A percentile compares a stretch with the other conserved stretches of the same genome.
These are phyloP conservation scores for Pseudogymnoascus sp. DNA, from an alignment of 2,329 filamentous ascomycete genomes.

Conservation along the genomic window DNA sequence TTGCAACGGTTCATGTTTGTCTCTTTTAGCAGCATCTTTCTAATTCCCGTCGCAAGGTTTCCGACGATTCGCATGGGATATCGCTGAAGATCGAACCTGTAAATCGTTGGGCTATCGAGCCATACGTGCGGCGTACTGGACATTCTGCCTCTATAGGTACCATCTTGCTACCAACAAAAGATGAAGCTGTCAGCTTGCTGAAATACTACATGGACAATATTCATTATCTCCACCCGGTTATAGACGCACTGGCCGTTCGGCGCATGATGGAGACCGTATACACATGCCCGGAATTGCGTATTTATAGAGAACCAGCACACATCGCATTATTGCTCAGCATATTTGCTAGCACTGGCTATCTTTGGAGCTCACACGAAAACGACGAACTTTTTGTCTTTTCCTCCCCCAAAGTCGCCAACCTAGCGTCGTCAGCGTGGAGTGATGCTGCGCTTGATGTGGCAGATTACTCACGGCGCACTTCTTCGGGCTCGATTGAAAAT, in stretches of 20 bases:
- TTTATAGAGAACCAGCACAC: background rate
- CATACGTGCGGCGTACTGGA: background rate
- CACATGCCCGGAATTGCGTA: background rate
- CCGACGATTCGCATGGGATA: background rate
- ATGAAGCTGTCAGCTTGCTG: background rate
- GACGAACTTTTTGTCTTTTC: background rate
- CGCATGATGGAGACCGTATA: background rate
- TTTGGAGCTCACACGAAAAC: background rate
- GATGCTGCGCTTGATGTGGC: slow-evolving; percentile 28
- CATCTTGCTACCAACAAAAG: background rate
- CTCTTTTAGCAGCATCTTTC: background rate
- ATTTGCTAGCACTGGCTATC: background rate
- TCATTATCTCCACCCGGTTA: background rate
- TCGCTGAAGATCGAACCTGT: slow-evolving; percentile 2
- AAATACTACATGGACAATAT: background rate
- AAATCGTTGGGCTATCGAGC: background rate
- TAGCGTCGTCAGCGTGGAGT: slow-evolving; percentile 26
- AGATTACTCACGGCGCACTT: slow-evolving; percentile 26
- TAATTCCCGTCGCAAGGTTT: background rate
- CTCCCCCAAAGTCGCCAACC: slow-evolving; percentile 21
- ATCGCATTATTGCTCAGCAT: background rate
- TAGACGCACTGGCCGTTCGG: background rate
- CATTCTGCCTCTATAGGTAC: background rate
- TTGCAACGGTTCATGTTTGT: background rate
- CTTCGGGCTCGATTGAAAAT: slow-evolving; percentile 27